A percentile compares a stretch with the other conserved stretches of the same genome.
phyloP scores from a whole-genome alignment of 176 grass and related monocot species.

The Triticum turgidum region DNA sequence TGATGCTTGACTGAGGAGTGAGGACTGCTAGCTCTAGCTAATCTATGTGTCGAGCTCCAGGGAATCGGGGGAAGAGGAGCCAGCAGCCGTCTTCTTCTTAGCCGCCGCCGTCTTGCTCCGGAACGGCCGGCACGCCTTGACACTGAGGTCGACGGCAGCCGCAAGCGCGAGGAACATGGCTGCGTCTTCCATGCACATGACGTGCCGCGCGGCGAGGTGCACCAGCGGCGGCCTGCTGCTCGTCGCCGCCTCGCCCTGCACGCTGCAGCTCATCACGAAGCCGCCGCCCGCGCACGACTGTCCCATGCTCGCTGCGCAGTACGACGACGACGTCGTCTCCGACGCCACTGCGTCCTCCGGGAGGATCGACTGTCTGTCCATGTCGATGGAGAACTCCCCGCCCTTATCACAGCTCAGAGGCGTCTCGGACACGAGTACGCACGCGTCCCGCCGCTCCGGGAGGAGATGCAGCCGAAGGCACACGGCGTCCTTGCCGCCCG shows the following conservation, averaged over 20 bases:
- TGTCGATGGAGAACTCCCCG: slow-evolving; percentile 87
- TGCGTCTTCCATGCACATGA: slow-evolving; percentile 81
- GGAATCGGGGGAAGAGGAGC: slow-evolving; percentile 3
- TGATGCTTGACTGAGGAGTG: no score
- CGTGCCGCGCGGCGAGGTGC: slow-evolving; percentile 65
- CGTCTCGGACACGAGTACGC: slow-evolving; percentile 70
- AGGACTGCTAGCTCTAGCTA: background rate
- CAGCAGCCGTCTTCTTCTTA: slow-evolving; percentile 30
- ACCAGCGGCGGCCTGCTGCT: slow-evolving; percentile 55
- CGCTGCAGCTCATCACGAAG: slow-evolving; percentile 70
- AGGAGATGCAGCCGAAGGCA: slow-evolving; percentile 51
- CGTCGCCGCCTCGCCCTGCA: slow-evolving; percentile 52
- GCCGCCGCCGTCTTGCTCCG: slow-evolving; percentile 30
- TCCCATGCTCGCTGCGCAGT: slow-evolving; percentile 12
- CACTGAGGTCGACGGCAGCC: slow-evolving; percentile 82
- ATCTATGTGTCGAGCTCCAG: slow-evolving; percentile 47
- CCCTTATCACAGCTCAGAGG: slow-evolving; percentile 60
- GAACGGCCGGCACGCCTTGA: slow-evolving; percentile 88
- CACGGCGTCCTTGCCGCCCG: background rate
- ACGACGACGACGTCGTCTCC: background rate
- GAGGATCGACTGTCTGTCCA: slow-evolving; percentile 28
- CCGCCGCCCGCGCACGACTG: slow-evolving; percentile 33
- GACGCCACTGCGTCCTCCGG: background rate
- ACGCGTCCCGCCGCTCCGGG: slow-evolving; percentile 62
- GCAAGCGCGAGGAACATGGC: slow-evolving; percentile 87